Evolutionary conservation across 2,329 filamentous ascomycete genomes (phyloP), one percentile per base, ranked within the genome.

Genomic region (Metarhizium brunneum): DNA sequence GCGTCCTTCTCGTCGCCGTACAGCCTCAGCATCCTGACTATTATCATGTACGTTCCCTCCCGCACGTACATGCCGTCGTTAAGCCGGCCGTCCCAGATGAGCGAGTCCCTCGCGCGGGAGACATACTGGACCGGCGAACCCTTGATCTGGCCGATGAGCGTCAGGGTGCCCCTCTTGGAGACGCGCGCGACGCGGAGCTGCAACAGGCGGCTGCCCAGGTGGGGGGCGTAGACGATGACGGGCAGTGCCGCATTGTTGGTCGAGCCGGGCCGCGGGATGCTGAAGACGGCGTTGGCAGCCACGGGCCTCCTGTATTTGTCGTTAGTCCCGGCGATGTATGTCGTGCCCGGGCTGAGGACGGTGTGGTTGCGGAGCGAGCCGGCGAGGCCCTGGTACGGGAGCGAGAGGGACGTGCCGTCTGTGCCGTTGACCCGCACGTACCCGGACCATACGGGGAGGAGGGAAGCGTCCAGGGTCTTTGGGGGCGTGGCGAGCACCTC

Each of bases 1-100:
- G 53, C 52, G 6, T 53, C 10, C 25, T n/a, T 36, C 20, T 54
- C 51, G 29, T 63, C 49, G 29, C 57, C 60, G 29, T 54, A 54
- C n/a, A 59, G 56, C 47, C 60, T 53, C 20, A 63, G 30, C 10
- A 59, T 60, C 20, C 50, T 60, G 10, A 59, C 47, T 11, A 58
- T 30, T 25, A 57, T 38, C 53, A 47, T 49, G 67, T 79, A 79
- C 7, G 59, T 57, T 13, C 75, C 76, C 6, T 67, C 65, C 6
- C 72, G 69, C 5, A 69, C 75, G 51, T 73, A 75, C 1, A 58
- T 65, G 25, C 72, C 75, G 18, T 73, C 68, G 0, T 65, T 66
- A 5, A 79, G 61, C 50, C 63, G 63, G 32, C 76, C 76, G 56
- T 76, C 69, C 70, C 74, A 79, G 6, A 38, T 56, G 5, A 63